These are phyloP conservation scores for Gypsophila paniculata DNA, from an alignment of 179 eudicot genomes.

Conservation along the genomic window DNA sequence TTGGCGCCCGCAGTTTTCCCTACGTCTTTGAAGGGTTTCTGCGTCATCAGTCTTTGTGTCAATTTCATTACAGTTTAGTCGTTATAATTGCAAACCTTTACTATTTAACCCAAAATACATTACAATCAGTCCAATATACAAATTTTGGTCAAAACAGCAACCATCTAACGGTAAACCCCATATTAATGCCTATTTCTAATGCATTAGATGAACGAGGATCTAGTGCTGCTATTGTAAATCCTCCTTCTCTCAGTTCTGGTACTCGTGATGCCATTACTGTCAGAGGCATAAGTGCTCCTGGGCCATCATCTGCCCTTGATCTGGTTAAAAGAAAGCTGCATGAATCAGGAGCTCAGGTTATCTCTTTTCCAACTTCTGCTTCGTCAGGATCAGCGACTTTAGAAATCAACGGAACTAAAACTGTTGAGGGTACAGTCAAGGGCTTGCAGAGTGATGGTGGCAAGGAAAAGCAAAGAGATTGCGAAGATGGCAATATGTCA, in stretches of 20 bases:
- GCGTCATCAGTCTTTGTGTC: no score
- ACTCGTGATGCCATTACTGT: slow-evolving; percentile 76
- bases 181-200: slow-evolving; percentile 42
- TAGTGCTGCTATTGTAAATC: slow-evolving; percentile 58
- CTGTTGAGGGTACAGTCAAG: slow-evolving; percentile 47
- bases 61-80: no score
- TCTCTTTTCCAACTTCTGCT: slow-evolving; percentile 48
- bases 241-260: slow-evolving; percentile 87
- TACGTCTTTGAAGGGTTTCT: no score
- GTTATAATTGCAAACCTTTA: no score
- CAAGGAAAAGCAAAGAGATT: slow-evolving; percentile 67
- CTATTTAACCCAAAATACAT: no score
- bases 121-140: no score
- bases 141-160: no score
- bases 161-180: no score
- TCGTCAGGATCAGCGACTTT: slow-evolving; percentile 41
- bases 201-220: slow-evolving; percentile 51
- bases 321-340: slow-evolving; percentile 92
- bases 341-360: slow-evolving; percentile 74
- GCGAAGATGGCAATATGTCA: slow-evolving; percentile 62
- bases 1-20: no score
- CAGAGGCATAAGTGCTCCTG: slow-evolving; percentile 48
- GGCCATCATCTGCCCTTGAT: slow-evolving; percentile 87
- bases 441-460: slow-evolving; percentile 59
- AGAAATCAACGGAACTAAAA: slow-evolving; percentile 67